Evolutionary conservation across 2,329 filamentous ascomycete genomes (phyloP).

Genomic region (Hypomyces perniciosus): DNA sequence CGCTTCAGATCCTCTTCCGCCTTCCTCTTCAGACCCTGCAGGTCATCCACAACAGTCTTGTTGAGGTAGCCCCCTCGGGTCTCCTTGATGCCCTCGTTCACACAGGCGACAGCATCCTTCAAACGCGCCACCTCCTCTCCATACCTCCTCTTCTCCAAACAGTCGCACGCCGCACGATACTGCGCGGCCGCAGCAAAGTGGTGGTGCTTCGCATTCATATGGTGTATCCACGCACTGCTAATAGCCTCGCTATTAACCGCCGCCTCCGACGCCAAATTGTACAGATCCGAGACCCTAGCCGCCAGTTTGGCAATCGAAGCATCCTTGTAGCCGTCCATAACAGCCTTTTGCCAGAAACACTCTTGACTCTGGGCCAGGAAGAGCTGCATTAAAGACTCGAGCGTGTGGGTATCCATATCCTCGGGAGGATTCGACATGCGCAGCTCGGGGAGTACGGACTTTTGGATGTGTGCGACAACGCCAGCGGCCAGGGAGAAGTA

Average conservation of each 20-base stretch:
- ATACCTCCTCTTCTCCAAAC: slow-evolving; percentile 87
- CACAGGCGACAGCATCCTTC: slow-evolving; percentile 73
- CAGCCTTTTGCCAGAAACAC: slow-evolving; percentile 97
- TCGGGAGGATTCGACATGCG: slow-evolving; percentile 77
- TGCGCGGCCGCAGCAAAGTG: slow-evolving; percentile 96
- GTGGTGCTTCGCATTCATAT: slow-evolving; percentile 94
- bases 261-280: slow-evolving; percentile 75
- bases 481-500: slow-evolving; percentile 87
- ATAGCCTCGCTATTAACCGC: slow-evolving; percentile 85
- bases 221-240: slow-evolving; percentile 94
- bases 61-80: slow-evolving; percentile 67
- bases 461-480: slow-evolving; percentile 72
- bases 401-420: slow-evolving; percentile 86
- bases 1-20: slow-evolving; percentile 84
- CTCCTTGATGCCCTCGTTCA: slow-evolving; percentile 82
- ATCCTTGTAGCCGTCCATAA: slow-evolving; percentile 90
- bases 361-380: slow-evolving; percentile 92
- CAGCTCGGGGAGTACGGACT: slow-evolving; percentile 72
- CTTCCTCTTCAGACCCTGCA: slow-evolving; percentile 74
- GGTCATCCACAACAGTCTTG: slow-evolving; percentile 72
- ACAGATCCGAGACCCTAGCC: slow-evolving; percentile 83
- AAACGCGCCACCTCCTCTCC: slow-evolving; percentile 90
- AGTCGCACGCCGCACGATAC: slow-evolving; percentile 84
- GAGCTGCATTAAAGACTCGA: slow-evolving; percentile 76
- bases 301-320: slow-evolving; percentile 86